Evolutionary conservation across 139 green algal genomes (phyloP), one percentile per base, ranked within the genome.

Genomic region (Microglena sp.): DNA sequence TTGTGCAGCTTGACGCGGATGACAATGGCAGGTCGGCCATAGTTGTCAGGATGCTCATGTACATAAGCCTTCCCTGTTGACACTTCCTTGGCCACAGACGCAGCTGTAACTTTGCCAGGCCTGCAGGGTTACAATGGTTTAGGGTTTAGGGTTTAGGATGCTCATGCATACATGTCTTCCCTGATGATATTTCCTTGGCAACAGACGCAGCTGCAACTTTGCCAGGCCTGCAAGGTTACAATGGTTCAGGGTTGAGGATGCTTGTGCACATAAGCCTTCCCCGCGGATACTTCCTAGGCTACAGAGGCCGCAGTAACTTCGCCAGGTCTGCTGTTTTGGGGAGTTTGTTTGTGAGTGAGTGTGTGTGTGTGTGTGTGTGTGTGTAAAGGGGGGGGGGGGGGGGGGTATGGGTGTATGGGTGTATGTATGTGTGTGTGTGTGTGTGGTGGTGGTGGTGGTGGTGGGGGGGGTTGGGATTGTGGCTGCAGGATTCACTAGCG

Each of bases 41-140:
- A 76, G 26, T 77, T 61, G 77, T 98, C 92, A 0, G 46, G 33
- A 6, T 84, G 55, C 0, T 67, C 66, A 70, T 94, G 84, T n/a
- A 97, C 66, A 62, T 87, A 90, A 0, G 84, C 89, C 67, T 96
- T 97, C 53, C 92, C 89, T 18, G 83, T 92, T 26, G 77, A 80
- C 18, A 77, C 65, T 77, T 96, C 85, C 1, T 36, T 33, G 1
- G 71, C 75, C 2, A 92, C 75, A 28, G 64, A 44, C 2, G 75
- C 71, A 1, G 66, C 43, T 0, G 73, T 84, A 0, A 90, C 61
- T 5, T 44, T 24, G 29, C 86, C 73, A 2, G 79, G 77, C 71
- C 85, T 89, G 72, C 62, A 50, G 3, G 30, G 59, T 11, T 22
- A 63, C 24, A 24, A 45, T 11, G 6, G 7, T 45, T 63, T 11